A percentile compares a stretch with the other conserved stretches of the same genome.
phyloP scores from a whole-genome alignment of 352 stramenopile species.

The Phytopythium ostracodes region DNA sequence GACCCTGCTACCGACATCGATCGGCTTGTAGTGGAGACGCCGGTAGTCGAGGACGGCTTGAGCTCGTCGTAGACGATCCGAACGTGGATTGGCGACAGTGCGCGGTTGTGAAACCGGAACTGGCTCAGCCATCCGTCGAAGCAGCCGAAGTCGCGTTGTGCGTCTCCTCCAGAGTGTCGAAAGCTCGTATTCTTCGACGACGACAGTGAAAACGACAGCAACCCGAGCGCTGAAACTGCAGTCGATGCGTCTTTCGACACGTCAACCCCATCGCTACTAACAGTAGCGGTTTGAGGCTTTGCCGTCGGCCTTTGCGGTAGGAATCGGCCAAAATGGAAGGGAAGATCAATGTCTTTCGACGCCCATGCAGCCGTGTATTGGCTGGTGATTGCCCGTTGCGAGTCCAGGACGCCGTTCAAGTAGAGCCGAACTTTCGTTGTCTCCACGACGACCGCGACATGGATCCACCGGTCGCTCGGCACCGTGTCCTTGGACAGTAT shows the following conservation, averaged over 20 bases:
- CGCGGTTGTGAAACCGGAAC: constrained; percentile 88
- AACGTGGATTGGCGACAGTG: constrained; percentile 90
- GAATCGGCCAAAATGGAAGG: constrained; percentile 52
- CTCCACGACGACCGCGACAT: constrained; percentile 87
- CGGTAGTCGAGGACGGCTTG: constrained; percentile 9
- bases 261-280: background rate
- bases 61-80: constrained; percentile 88
- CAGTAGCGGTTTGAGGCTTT: background rate
- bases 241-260: background rate
- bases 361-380: constrained; percentile 25
- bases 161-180: background rate
- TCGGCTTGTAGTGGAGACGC: background rate
- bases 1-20: background rate
- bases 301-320: background rate
- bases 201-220: constrained; percentile 20
- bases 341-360: constrained; percentile 31
- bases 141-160: constrained; percentile 19
- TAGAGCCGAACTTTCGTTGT: constrained; percentile 85
- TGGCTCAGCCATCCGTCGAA: constrained; percentile 85
- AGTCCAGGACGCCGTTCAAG: constrained; percentile 87
- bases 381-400: constrained; percentile 56
- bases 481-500: constrained; percentile 75
- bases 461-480: constrained; percentile 64
- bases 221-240: constrained; percentile 9
- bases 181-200: constrained; percentile 10